Percentiles rank a stretch among this genome's conserved stretches.
phyloP scores from a whole-genome alignment of 331 rosid genomes.

The Cydonia oblonga region DNA sequence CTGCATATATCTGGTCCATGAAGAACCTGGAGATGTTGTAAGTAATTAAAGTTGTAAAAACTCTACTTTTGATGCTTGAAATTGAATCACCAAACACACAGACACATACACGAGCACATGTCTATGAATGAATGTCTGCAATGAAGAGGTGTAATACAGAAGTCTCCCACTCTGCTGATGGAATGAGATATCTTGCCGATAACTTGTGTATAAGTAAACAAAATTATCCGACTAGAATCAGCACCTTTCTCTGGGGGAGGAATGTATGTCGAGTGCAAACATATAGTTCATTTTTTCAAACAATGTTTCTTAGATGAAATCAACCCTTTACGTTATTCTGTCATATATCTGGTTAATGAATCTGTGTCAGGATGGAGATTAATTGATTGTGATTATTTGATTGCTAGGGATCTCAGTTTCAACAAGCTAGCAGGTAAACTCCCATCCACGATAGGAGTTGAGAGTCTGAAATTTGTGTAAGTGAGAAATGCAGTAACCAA shows the following conservation, averaged over 20 bases:
- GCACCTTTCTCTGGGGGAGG: not conserved
- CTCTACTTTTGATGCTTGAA: not conserved
- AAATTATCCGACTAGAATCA: not conserved
- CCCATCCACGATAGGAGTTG: conserved; percentile 23
- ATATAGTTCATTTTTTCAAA: not conserved
- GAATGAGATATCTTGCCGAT: not conserved
- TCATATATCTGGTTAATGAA: not conserved
- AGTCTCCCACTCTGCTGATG: not conserved
- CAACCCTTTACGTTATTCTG: not conserved
- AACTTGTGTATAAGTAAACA: not conserved
- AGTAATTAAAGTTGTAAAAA: not conserved
- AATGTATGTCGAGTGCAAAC: not conserved
- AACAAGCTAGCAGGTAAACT: conserved; percentile 65
- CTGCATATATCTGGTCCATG: not conserved
- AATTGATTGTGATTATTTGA: not conserved
- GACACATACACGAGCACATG: not conserved
- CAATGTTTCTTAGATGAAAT: not conserved
- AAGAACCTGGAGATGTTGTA: conserved; percentile 5
- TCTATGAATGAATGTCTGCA: not conserved
- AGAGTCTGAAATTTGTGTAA: conserved; percentile 44
- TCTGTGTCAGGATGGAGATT: not conserved
- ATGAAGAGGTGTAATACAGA: not conserved
- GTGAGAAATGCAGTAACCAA: conserved; percentile 7
- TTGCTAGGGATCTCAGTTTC: conserved; percentile 73
- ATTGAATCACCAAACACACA: not conserved